Evolutionary conservation across 768 basidiomycete genomes (phyloP).

Genomic region (Collybia mongolica): DNA sequence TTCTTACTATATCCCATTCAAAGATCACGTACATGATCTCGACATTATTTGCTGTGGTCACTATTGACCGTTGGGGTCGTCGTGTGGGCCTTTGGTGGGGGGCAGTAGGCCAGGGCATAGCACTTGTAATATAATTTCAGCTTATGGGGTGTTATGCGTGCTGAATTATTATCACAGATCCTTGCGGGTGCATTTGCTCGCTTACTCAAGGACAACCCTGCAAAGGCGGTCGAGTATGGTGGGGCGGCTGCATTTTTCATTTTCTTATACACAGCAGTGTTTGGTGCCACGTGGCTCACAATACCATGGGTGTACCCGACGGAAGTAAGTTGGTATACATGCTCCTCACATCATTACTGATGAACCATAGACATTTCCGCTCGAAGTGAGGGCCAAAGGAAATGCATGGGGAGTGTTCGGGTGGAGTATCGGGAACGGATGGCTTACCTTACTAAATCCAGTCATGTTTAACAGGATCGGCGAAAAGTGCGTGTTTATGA

Average conservation of each 20-base stretch:
- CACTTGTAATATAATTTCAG: constrained; percentile 17
- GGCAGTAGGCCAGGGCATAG: constrained; percentile 37
- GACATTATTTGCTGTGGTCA: constrained; percentile 38
- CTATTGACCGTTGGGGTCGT: constrained; percentile 42
- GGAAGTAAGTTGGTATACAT: constrained; percentile 14
- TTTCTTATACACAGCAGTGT: constrained; percentile 40
- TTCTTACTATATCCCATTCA: neutral
- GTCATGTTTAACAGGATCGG: constrained; percentile 41
- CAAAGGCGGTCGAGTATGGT: constrained; percentile 35
- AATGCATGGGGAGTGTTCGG: constrained; percentile 47
- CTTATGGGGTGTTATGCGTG: neutral
- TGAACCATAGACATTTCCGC: constrained; percentile 36
- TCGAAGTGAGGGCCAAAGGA: constrained; percentile 42
- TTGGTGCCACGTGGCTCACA: constrained; percentile 47
- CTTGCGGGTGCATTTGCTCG: constrained; percentile 41
- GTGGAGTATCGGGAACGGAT: constrained; percentile 42
- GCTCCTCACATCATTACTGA: neutral
- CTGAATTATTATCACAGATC: constrained; percentile 19
- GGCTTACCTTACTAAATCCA: constrained; percentile 42
- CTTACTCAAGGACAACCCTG: constrained; percentile 38
- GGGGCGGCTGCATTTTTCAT: constrained; percentile 43
- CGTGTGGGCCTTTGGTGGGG: constrained; percentile 46
- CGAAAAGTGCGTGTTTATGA: constrained; percentile 24
- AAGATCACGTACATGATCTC: constrained; percentile 43
- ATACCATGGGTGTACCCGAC: constrained; percentile 38